A percentile compares a stretch with the other conserved stretches of the same genome.
phyloP scores from a whole-genome alignment of 2,329 filamentous ascomycete species.

The Fusarium tricinctum region DNA sequence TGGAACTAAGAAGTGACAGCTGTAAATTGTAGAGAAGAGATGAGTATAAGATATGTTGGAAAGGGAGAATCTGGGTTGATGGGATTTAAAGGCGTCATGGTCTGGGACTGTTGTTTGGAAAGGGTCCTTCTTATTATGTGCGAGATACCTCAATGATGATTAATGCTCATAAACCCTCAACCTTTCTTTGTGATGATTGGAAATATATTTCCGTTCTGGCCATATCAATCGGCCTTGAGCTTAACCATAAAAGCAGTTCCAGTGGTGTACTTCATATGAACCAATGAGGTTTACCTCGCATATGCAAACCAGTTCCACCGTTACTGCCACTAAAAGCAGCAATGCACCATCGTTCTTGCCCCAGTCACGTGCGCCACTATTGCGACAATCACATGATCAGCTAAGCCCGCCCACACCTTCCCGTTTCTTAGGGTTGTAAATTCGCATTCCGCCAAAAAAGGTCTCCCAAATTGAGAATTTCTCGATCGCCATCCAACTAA shows the following conservation, averaged over 20 bases:
- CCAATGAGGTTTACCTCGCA: background rate
- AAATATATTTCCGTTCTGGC: background rate
- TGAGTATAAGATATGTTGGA: constrained; percentile 17
- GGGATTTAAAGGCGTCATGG: constrained; percentile 39
- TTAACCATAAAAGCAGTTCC: background rate
- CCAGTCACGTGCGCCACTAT: constrained; percentile 43
- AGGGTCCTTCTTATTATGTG: constrained; percentile 31
- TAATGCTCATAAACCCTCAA: constrained; percentile 34
- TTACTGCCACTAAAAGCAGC: background rate
- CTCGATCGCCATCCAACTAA: constrained; percentile 57
- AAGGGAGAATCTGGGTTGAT: constrained; percentile 29
- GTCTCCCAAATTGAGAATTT: constrained; percentile 54
- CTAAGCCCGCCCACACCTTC: constrained; percentile 40
- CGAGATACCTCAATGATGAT: constrained; percentile 51
- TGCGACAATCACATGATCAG: constrained; percentile 50
- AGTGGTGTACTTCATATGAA: background rate
- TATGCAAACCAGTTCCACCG: background rate
- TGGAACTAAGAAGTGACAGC: constrained; percentile 57
- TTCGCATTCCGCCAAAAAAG: constrained; percentile 58
- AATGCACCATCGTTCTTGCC: constrained; percentile 26
- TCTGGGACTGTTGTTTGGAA: constrained; percentile 30
- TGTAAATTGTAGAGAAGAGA: constrained; percentile 2
- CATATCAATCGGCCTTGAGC: background rate
- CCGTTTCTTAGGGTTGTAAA: constrained; percentile 54
- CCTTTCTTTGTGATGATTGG: background rate